Evolutionary conservation across 2,329 filamentous ascomycete genomes (phyloP), one percentile per base, ranked within the genome.

Genomic region (Fusarium torulosum): DNA sequence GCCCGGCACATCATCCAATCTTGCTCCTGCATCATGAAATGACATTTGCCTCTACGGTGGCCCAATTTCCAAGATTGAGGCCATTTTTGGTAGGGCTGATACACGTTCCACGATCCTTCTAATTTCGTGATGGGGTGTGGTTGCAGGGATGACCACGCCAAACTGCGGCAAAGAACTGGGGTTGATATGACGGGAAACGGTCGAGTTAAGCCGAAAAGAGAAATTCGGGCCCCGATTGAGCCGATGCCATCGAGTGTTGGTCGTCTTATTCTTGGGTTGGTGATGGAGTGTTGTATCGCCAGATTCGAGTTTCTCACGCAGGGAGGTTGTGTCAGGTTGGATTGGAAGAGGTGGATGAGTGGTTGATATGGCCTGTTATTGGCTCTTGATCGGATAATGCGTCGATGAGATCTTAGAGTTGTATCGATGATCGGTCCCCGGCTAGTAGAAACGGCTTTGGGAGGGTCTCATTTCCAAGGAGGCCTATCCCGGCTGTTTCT

Each of bases 71-170:
- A 53, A 37, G 14, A 57, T 69, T 70, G 63, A 73, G 66, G 66
- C 66, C 70, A 66, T 67, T 72, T 50, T 20, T 10, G 42, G 63
- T 72, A 74, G 69, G 72, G 72, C 72, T 73, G 72, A 72, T 45
- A 72, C 72, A 67, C 15, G 42, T n/a, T 51, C 50, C 35, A n/a
- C 35, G 45, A 59, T 65, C 69, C 72, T 50, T 74, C 62, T 67
- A 74, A 74, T 74, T 72, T 74, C 63, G 49, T 29, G 33, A 42
- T 51, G 64, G 58, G 61, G 33, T 44, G 2, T 45, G 4, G 5
- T 20, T 42, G 14, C 59, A 70, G 57, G 52, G 56, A 41, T 49
- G 25, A 19, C 49, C 20, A 43, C n/a, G 41, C 21, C 41, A 23
- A n/a, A 10, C 7, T 37, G 33, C 33, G 33, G 33, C 17, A 9